Conservation (phyloP, 2,329 filamentous ascomycete genomes). For the Sodiomyces alkalinus region DNA sequence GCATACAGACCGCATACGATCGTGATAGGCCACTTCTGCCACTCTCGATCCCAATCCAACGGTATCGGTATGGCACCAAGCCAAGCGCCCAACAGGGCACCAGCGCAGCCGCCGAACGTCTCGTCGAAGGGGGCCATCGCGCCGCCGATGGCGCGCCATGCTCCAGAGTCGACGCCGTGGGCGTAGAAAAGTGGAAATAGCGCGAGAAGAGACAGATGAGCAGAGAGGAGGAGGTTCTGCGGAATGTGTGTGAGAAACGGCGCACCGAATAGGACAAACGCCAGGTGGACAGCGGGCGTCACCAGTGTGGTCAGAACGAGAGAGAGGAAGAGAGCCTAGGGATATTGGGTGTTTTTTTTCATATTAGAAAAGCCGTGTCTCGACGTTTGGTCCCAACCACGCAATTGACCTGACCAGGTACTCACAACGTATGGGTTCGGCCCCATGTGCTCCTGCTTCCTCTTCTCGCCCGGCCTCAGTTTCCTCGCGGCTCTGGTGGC, state of each 20-base stretch:
- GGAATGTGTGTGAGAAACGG: slow-evolving; percentile 67
- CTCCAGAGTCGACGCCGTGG: slow-evolving; percentile 57
- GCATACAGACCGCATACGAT: slow-evolving; percentile 70
- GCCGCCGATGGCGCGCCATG: slow-evolving; percentile 58
- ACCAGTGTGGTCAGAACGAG: slow-evolving; percentile 52
- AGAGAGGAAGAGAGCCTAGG: slow-evolving; percentile 28
- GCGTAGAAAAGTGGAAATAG: slow-evolving; percentile 73
- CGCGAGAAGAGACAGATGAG: slow-evolving; percentile 67
- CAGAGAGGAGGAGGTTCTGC: slow-evolving; percentile 66
- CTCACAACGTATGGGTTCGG: slow-evolving; percentile 31
- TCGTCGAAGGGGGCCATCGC: slow-evolving; percentile 63
- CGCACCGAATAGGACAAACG: slow-evolving; percentile 79
- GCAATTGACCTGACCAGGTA: no score
- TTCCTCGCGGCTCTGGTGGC: slow-evolving; percentile 29
- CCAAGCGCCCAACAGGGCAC: slow-evolving; percentile 72
- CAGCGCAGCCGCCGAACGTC: slow-evolving; percentile 68
- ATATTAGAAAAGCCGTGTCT: no score
- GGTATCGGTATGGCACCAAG: slow-evolving; percentile 89
- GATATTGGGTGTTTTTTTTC: neutral
- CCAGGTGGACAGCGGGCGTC: slow-evolving; percentile 44
- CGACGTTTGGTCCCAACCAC: no score
- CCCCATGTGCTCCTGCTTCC: slow-evolving; percentile 30
- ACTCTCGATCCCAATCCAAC: slow-evolving; percentile 96
- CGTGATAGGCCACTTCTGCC: slow-evolving; percentile 96
- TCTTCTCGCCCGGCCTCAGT: slow-evolving; percentile 35